Evolutionary conservation across 345 rosid species (phyloP), one percentile per base, ranked within the genome.

Genomic region (Eucalyptus polybractea): DNA sequence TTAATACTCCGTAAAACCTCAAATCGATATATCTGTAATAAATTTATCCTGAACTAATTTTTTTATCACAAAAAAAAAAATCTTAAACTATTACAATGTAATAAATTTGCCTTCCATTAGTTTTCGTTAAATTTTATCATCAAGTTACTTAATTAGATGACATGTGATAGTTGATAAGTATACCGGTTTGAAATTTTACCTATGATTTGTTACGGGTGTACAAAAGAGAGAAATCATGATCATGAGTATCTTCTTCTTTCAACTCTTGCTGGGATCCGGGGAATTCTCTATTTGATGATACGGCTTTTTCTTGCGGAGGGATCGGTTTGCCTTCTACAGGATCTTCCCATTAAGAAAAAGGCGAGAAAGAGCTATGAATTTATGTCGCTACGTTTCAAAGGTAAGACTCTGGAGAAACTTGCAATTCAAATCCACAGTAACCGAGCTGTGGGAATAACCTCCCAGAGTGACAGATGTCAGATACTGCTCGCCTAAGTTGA

Each of bases 181-280:
- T 53, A 53, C 0, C 0, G 0, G 9, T 53, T 53, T 19, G 24
- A 53, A 53, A 53, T 17, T 53, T 53, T 19, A 53, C 0, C 0
- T 0, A 53, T n/a, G n/a, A 53, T 53, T 1, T 53, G 0, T 19
- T 0, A 19, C 24, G 2, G 9, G 56, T 53, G 17, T 22, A 19
- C 19, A 51, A 53, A 4, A 51, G 56, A 56, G 62, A 58, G 3
- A 58, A 58, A 58, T 0, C 65, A 58, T 58, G 13, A 58, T 58
- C 3, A 25, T 24, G 65, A 25, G 13, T 33, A 33, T 2, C 33
- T 33, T 33, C 33, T 33, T 33, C 33, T 33, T 33, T 33, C 60
- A 24, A 58, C 65, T 24, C 5, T 58, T 24, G 65, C n/a, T 53
- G 58, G 5, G 56, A 19, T 53, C 24, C 24, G 24, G 2, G 56